phyloP scores from a whole-genome alignment of 1,284 basidiomycete genomes.

The Cronartium ribicola region DNA sequence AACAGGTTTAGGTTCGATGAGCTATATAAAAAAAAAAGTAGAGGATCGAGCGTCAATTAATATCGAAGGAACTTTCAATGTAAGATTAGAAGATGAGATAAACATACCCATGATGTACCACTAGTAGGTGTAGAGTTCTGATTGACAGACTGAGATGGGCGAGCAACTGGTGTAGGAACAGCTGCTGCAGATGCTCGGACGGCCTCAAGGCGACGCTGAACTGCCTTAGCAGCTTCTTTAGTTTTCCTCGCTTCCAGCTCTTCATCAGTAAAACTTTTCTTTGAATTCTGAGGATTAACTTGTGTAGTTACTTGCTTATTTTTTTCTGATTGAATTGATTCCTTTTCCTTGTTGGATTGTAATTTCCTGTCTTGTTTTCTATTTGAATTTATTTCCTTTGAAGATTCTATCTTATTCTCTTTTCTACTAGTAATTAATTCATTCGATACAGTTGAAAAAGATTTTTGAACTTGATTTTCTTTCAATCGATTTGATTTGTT shows the following conservation, averaged over 20 bases:
- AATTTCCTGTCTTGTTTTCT: background rate
- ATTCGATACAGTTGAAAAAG: background rate
- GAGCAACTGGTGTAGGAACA: background rate
- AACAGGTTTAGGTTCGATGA: conserved; percentile 16
- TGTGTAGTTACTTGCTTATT: background rate
- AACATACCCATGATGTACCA: background rate
- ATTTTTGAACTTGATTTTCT: background rate
- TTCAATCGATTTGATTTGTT: background rate
- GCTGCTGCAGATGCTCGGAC: background rate
- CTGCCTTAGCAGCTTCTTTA: background rate
- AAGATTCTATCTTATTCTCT: background rate
- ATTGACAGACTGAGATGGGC: background rate
- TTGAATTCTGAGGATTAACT: background rate
- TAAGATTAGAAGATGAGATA: background rate
- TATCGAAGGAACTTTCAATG: background rate
- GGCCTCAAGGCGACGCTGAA: conserved; percentile 2
- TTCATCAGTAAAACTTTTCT: background rate
- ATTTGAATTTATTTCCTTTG: background rate
- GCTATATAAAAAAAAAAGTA: background rate
- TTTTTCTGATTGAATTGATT: background rate
- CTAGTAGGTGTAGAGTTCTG: background rate
- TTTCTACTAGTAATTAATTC: background rate
- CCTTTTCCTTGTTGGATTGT: background rate
- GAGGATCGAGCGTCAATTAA: background rate
- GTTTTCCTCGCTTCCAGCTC: background rate